Conservation (phyloP, 1,284 basidiomycete species). For the Marasmius oreades region DNA sequence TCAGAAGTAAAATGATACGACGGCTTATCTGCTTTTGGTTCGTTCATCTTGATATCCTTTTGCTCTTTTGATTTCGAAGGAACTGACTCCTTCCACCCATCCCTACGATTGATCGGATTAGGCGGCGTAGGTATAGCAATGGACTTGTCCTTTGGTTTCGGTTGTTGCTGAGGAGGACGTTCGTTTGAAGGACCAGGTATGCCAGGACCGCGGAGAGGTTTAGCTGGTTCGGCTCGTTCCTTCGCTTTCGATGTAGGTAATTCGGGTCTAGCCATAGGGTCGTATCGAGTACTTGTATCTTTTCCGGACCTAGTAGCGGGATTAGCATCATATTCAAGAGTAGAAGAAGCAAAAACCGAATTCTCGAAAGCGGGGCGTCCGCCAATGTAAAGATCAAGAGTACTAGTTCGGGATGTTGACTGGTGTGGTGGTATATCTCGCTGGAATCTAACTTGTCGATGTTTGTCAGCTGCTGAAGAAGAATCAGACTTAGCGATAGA, state of each 20-base stretch:
- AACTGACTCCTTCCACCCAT: slow-evolving; percentile 5
- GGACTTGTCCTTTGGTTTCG: neutral
- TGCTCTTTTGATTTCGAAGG: neutral
- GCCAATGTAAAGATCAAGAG: neutral
- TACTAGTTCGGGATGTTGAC: neutral
- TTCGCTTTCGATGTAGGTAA: neutral
- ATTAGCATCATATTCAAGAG: neutral
- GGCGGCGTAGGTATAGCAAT: neutral
- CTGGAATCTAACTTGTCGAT: neutral
- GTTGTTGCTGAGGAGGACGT: no score
- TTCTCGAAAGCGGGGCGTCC: neutral
- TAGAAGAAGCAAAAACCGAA: no score
- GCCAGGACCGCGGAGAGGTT: neutral
- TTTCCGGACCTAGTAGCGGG: neutral
- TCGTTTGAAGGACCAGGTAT: no score
- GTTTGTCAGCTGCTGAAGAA: neutral
- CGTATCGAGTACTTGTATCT: neutral
- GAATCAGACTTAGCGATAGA: no score
- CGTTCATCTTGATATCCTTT: slow-evolving; percentile 2
- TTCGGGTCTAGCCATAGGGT: neutral
- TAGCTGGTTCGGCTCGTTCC: neutral
- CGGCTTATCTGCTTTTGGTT: neutral
- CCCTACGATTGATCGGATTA: neutral
- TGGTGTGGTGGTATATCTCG: neutral
- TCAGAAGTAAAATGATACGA: slow-evolving; percentile 8